A percentile compares a stretch with the other conserved stretches of the same genome.
phyloP scores from a whole-genome alignment of 1,284 basidiomycete species.

The Sutorius eximius region DNA sequence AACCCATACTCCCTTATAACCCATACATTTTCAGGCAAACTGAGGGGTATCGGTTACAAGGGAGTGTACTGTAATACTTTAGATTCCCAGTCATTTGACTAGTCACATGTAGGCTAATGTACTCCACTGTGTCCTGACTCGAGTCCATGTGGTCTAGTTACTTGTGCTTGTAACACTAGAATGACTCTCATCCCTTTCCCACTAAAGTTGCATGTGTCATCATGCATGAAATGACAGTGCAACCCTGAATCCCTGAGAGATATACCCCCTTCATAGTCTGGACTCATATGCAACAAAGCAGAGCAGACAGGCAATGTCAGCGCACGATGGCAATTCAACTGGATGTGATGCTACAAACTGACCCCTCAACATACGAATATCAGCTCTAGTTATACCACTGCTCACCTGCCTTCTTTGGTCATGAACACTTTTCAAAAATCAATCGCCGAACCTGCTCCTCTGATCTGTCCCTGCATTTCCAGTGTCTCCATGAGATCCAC shows the following conservation, averaged over 20 bases:
- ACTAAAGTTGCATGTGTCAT: not conserved
- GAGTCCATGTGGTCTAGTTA: no score
- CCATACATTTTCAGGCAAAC: no score
- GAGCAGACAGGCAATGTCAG: conserved; percentile 8
- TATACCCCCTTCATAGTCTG: not conserved
- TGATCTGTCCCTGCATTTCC: conserved; percentile 18
- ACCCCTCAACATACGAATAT: conserved; percentile 1
- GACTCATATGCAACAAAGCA: not conserved
- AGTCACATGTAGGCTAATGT: no score
- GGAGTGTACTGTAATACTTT: no score
- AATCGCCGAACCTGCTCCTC: conserved; percentile 16
- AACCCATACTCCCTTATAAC: no score
- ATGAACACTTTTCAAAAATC: conserved; percentile 15
- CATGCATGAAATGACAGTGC: not conserved
- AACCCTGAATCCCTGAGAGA: not conserved
- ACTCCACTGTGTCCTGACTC: no score
- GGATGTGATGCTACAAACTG: conserved; percentile 2
- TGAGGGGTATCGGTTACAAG: no score
- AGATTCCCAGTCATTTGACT: no score
- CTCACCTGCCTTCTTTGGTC: conserved; percentile 17
- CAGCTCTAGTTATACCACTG: not conserved
- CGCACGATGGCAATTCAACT: not conserved
- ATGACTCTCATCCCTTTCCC: not conserved
- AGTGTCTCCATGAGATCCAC: conserved; percentile 11
- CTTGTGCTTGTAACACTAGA: not conserved